Evolutionary conservation across 306 rosid species (phyloP).

Genomic region (Gillenia trifoliata): DNA sequence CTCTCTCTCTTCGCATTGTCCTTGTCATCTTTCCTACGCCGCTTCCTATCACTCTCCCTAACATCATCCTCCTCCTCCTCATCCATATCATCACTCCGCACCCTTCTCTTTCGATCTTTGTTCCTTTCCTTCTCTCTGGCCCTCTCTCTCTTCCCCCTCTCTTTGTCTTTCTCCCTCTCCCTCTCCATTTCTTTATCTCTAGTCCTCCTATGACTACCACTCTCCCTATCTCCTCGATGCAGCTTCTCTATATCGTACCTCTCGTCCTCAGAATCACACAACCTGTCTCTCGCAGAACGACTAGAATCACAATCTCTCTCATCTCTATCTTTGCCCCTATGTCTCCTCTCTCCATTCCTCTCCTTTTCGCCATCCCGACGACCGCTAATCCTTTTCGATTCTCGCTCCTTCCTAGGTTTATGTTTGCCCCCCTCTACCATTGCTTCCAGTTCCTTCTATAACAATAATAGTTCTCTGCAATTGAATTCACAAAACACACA

Average conservation of each 20-base stretch:
- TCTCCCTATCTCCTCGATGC: slow-evolving; percentile 11
- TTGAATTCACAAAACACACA: too few species aligned
- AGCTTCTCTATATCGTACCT: too few species aligned
- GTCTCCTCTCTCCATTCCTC: slow-evolving; percentile 30
- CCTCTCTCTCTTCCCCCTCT: slow-evolving; percentile 19
- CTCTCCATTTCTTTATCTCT: slow-evolving; percentile 23
- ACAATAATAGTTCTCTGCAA: too few species aligned
- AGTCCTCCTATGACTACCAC: not conserved
- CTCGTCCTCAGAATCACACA: too few species aligned
- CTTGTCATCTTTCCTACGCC: slow-evolving; percentile 56
- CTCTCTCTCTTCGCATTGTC: slow-evolving; percentile 41
- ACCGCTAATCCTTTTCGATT: slow-evolving; percentile 48
- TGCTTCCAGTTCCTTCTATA: not conserved
- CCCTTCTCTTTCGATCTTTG: slow-evolving; percentile 32
- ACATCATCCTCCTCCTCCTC: slow-evolving; percentile 50
- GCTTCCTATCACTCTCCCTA: slow-evolving; percentile 56
- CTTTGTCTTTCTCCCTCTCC: slow-evolving; percentile 21
- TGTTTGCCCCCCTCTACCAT: slow-evolving; percentile 57
- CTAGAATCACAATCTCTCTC: slow-evolving; percentile 28
- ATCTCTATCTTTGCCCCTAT: slow-evolving; percentile 21
- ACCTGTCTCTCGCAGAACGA: slow-evolving; percentile 15
- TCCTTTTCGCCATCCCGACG: slow-evolving; percentile 45
- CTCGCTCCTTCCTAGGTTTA: slow-evolving; percentile 53
- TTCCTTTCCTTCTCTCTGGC: slow-evolving; percentile 19
- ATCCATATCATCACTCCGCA: slow-evolving; percentile 48